A percentile compares a stretch with the other conserved stretches of the same genome.
Conservation (phyloP, 768 basidiomycete species). For the Trametes villosa region DNA sequence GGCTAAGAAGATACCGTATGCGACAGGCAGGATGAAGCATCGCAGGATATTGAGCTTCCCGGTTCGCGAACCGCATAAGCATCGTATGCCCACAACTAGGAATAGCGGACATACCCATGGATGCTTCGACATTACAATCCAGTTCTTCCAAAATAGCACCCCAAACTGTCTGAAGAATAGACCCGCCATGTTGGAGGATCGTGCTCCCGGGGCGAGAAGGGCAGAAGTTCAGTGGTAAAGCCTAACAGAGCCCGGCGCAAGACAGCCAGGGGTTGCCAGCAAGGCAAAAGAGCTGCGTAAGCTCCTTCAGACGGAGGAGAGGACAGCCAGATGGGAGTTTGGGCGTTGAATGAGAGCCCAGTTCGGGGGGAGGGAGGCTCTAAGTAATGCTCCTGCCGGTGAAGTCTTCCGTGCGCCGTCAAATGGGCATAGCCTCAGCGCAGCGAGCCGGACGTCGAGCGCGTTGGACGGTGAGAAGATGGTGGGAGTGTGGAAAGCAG, state of each 20-base stretch:
- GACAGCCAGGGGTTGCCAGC: no score
- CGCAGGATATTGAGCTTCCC: slow-evolving; percentile 60
- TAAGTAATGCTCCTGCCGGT: background rate
- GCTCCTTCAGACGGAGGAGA: no score
- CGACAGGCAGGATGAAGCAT: slow-evolving; percentile 66
- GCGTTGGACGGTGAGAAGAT: slow-evolving; percentile 4
- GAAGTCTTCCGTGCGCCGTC: slow-evolving; percentile 1
- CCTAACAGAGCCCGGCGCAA: no score
- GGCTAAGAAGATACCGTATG: slow-evolving; percentile 68
- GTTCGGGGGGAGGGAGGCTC: background rate
- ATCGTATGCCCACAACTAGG: background rate
- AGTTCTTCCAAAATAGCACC: slow-evolving; percentile 72
- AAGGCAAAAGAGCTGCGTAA: no score
- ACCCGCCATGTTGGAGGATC: background rate
- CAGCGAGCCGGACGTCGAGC: background rate
- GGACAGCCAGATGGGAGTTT: background rate
- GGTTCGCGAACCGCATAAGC: background rate
- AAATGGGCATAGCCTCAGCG: slow-evolving; percentile 1
- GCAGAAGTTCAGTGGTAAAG: background rate
- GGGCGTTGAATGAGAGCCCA: background rate
- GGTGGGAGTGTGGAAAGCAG: background rate
- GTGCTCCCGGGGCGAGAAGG: no score
- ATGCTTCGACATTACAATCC: slow-evolving; percentile 71
- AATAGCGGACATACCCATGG: slow-evolving; percentile 53
- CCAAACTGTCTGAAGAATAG: slow-evolving; percentile 65